Conservation (phyloP, 2,329 filamentous ascomycete species). For the Uncinocarpus reesii region DNA sequence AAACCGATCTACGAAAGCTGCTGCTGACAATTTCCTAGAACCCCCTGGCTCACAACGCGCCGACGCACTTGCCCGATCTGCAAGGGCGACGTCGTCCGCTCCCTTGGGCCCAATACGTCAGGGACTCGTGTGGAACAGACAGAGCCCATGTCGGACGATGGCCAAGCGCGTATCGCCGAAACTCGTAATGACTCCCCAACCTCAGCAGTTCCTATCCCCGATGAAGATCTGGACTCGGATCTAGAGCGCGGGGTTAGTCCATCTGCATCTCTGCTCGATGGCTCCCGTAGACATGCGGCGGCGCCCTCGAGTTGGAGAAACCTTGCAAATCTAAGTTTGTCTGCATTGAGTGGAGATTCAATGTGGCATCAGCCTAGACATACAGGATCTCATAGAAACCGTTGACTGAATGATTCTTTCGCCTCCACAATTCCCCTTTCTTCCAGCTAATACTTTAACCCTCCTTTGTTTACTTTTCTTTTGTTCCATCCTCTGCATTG, state of each 20-base stretch:
- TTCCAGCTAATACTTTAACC: neutral
- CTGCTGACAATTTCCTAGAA: slow-evolving; percentile 45
- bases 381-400: slow-evolving; percentile 27
- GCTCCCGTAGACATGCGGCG: slow-evolving; percentile 18
- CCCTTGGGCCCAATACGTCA: slow-evolving; percentile 29
- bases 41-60: slow-evolving; percentile 90
- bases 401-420: slow-evolving; percentile 21
- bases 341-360: slow-evolving; percentile 38
- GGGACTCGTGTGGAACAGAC: slow-evolving; percentile 20
- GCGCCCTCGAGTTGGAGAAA: slow-evolving; percentile 35
- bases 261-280: slow-evolving; percentile 25
- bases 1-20: slow-evolving; percentile 9
- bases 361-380: slow-evolving; percentile 35
- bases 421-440: neutral
- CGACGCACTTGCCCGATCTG: slow-evolving; percentile 97
- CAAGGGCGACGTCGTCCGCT: slow-evolving; percentile 83
- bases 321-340: slow-evolving; percentile 36
- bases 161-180: slow-evolving; percentile 38
- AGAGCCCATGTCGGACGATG: slow-evolving; percentile 36
- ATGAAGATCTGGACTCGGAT: slow-evolving; percentile 33
- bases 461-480: slow-evolving; percentile 15
- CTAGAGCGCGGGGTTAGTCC: slow-evolving; percentile 33
- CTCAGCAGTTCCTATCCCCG: slow-evolving; percentile 41
- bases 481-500: slow-evolving; percentile 2
- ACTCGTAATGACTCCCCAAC: slow-evolving; percentile 41